Evolutionary conservation across 192 early-diverging fungal genomes (phyloP).

Genomic region (Rhizophagus clarus): DNA sequence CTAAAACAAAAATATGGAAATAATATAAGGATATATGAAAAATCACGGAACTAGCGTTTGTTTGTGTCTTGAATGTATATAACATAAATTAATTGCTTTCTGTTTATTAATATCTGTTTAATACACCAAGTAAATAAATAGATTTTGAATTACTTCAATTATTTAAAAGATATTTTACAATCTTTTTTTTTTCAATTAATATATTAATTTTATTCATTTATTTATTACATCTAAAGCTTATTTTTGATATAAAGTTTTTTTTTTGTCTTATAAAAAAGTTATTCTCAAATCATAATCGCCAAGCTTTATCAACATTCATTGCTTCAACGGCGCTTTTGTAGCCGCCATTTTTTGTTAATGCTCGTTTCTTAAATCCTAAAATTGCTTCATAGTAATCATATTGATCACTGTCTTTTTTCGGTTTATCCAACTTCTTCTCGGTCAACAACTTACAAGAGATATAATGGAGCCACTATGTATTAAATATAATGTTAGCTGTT

Average conservation of each 20-base stretch:
- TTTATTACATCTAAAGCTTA: too few species aligned
- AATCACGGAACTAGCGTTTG: neutral
- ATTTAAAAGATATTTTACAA: too few species aligned
- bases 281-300: slow-evolving; percentile 5
- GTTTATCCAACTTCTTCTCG: slow-evolving; percentile 35
- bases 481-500: neutral
- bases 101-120: too few species aligned
- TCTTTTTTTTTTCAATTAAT: too few species aligned
- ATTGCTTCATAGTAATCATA: slow-evolving; percentile 12
- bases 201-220: too few species aligned
- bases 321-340: slow-evolving; percentile 5
- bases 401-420: slow-evolving; percentile 18
- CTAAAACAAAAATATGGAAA: neutral
- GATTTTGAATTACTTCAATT: too few species aligned
- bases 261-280: too few species aligned
- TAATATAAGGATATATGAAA: neutral
- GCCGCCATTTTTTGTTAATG: neutral
- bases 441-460: slow-evolving; percentile 49
- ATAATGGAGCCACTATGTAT: slow-evolving; percentile 51
- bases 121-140: too few species aligned
- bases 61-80: too few species aligned
- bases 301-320: slow-evolving; percentile 6
- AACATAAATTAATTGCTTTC: too few species aligned
- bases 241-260: too few species aligned
- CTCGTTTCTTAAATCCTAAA: neutral